These are phyloP conservation scores for Stagonosporopsis vannaccii DNA, from an alignment of 2,329 filamentous ascomycete species.

Conservation along the genomic window DNA sequence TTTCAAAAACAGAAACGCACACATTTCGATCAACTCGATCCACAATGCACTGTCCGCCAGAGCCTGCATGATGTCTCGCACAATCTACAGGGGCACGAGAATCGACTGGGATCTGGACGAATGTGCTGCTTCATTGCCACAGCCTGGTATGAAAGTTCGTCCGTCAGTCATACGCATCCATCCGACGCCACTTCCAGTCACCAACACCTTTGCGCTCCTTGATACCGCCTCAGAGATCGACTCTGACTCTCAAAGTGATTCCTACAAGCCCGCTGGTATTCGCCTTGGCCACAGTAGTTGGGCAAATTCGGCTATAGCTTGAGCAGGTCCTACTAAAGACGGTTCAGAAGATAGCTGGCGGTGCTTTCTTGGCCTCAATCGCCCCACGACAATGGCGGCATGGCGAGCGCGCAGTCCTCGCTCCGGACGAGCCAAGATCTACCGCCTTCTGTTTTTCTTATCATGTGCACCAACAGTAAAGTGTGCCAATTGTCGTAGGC, in stretches of 20 bases:
- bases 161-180: constrained; percentile 14
- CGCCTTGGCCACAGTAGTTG: constrained; percentile 28
- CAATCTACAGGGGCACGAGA: constrained; percentile 72
- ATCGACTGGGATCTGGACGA: constrained; percentile 78
- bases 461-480: background rate
- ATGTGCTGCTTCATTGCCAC: constrained; percentile 67
- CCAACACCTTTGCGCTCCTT: constrained; percentile 44
- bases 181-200: constrained; percentile 29
- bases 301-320: constrained; percentile 32
- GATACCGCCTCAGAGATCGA: constrained; percentile 35
- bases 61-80: constrained; percentile 75
- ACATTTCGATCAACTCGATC: constrained; percentile 79
- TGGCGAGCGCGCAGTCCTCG: background rate
- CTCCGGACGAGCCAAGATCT: background rate
- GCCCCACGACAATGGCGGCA: background rate
- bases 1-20: constrained; percentile 66
- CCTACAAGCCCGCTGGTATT: constrained; percentile 31
- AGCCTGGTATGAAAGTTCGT: constrained; percentile 18
- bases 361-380: background rate
- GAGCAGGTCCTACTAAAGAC: background rate
- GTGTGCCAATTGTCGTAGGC: background rate
- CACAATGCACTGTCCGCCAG: constrained; percentile 77
- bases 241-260: constrained; percentile 38
- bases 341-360: too few species aligned
- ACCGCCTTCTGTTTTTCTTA: background rate